Percentiles rank a stretch among this genome's conserved stretches.
These are phyloP conservation scores for Rhynchosporium agropyri DNA, from an alignment of 2,329 filamentous ascomycete species.

Conservation along the genomic window DNA sequence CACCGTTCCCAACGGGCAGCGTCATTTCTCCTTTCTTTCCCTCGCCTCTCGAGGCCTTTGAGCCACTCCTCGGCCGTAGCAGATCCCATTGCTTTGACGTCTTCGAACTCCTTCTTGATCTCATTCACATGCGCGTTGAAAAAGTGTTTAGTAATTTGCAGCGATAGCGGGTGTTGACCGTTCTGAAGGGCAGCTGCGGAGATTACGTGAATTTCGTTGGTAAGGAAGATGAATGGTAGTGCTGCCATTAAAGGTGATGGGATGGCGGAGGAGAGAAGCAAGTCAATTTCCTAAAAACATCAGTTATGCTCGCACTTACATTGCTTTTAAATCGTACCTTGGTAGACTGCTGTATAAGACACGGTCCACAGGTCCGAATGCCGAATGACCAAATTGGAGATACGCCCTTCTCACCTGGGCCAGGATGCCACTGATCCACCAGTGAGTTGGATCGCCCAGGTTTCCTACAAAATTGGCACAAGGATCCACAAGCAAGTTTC, in stretches of 20 bases:
- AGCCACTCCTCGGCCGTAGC: conserved; percentile 76
- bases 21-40: conserved; percentile 62
- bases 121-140: conserved; percentile 63
- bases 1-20: conserved; percentile 76
- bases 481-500: conserved; percentile 62
- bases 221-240: conserved; percentile 70
- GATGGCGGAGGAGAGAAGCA: conserved; percentile 63
- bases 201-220: conserved; percentile 62
- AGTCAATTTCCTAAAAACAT: conserved; percentile 65
- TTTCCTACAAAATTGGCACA: conserved; percentile 70
- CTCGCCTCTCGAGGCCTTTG: conserved; percentile 69
- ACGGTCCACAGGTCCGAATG: conserved; percentile 66
- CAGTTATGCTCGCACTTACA: conserved; percentile 26
- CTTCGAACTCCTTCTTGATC: conserved; percentile 63
- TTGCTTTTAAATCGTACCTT: conserved; percentile 58
- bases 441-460: conserved; percentile 34
- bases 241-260: conserved; percentile 66
- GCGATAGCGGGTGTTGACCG: conserved; percentile 49
- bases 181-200: conserved; percentile 57
- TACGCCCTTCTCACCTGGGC: conserved; percentile 63
- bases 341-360: conserved; percentile 60
- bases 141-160: conserved; percentile 67
- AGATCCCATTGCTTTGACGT: conserved; percentile 66
- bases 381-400: conserved; percentile 73
- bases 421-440: conserved; percentile 56